A percentile compares a stretch with the other conserved stretches of the same genome.
Evolutionary conservation across 2,329 filamentous ascomycete genomes (phyloP).

Genomic region (Remersonia thermophila): DNA sequence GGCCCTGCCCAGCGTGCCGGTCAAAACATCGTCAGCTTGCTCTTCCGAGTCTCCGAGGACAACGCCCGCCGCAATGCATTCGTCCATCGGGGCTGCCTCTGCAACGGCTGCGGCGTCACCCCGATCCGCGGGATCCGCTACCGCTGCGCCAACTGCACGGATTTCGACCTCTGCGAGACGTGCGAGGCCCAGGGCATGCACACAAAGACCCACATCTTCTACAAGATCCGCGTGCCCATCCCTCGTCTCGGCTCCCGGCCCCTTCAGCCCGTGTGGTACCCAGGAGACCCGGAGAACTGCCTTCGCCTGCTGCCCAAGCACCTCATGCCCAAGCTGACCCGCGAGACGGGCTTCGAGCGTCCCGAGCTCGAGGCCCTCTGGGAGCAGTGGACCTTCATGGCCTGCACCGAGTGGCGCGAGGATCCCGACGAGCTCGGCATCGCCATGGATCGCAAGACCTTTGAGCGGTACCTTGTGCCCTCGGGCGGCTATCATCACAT

Average conservation of each 20-base stretch:
- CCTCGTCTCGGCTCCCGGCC: slow-evolving; percentile 73
- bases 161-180: slow-evolving; percentile 89
- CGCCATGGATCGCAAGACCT: slow-evolving; percentile 85
- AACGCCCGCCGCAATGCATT: slow-evolving; percentile 80
- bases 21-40: slow-evolving; percentile 70
- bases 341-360: slow-evolving; percentile 67
- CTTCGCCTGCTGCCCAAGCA: slow-evolving; percentile 52
- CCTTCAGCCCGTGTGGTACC: slow-evolving; percentile 75
- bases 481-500: slow-evolving; percentile 68
- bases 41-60: slow-evolving; percentile 90
- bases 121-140: slow-evolving; percentile 90
- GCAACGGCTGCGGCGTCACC: slow-evolving; percentile 75
- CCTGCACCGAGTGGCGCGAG: slow-evolving; percentile 68
- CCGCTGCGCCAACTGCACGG: slow-evolving; percentile 87
- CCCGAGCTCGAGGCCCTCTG: slow-evolving; percentile 86
- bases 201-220: slow-evolving; percentile 87
- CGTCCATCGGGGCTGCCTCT: slow-evolving; percentile 83
- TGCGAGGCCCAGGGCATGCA: slow-evolving; percentile 74
- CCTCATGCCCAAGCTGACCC: slow-evolving; percentile 55
- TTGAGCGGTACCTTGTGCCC: slow-evolving; percentile 80
- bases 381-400: slow-evolving; percentile 94
- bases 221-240: slow-evolving; percentile 85
- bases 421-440: slow-evolving; percentile 67
- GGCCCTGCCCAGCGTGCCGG: slow-evolving; percentile 44
- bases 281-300: slow-evolving; percentile 67